These are phyloP conservation scores for Mariannaea elegans DNA, from an alignment of 2,329 filamentous ascomycete genomes.

Conservation along the genomic window DNA sequence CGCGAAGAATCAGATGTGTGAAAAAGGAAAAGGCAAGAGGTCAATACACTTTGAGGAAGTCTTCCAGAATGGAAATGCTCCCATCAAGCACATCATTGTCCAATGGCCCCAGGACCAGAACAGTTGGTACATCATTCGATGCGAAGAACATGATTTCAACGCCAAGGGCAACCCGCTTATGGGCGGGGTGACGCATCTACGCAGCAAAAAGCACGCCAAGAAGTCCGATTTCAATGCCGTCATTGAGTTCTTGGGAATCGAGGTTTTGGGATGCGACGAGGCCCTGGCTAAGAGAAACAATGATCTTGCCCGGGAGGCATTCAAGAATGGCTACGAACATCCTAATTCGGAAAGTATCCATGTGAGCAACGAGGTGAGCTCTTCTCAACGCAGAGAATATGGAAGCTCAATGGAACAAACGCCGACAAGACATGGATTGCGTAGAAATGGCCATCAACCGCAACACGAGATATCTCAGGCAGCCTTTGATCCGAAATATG, in stretches of 20 bases:
- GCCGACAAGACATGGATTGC: too few species aligned
- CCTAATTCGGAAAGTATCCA: slow-evolving; percentile 1
- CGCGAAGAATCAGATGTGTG: background rate
- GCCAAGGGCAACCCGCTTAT: slow-evolving; percentile 25
- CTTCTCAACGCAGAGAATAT: too few species aligned
- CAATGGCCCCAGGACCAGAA: slow-evolving; percentile 5
- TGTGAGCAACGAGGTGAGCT: too few species aligned
- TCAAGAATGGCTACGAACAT: slow-evolving; percentile 5
- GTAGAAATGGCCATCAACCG: too few species aligned
- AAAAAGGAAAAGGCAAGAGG: background rate
- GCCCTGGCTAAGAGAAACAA: slow-evolving; percentile 25
- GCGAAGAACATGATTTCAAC: slow-evolving; percentile 19
- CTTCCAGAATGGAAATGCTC: slow-evolving; percentile 27
- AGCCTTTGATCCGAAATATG: slow-evolving; percentile 10
- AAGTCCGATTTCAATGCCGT: slow-evolving; percentile 6
- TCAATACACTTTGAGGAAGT: slow-evolving; percentile 29
- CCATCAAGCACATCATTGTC: slow-evolving; percentile 27
- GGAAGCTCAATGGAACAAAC: background rate
- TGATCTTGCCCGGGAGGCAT: background rate
- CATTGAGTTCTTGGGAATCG: slow-evolving; percentile 17
- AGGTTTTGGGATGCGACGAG: slow-evolving; percentile 25
- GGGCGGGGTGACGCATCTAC: slow-evolving; percentile 17
- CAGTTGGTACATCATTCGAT: slow-evolving; percentile 29
- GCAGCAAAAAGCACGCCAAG: slow-evolving; percentile 9
- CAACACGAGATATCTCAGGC: too few species aligned